Evolutionary conservation across 331 rosid genomes (phyloP), one percentile per base, ranked within the genome.

Genomic region (Erythrophleum ivorense): DNA sequence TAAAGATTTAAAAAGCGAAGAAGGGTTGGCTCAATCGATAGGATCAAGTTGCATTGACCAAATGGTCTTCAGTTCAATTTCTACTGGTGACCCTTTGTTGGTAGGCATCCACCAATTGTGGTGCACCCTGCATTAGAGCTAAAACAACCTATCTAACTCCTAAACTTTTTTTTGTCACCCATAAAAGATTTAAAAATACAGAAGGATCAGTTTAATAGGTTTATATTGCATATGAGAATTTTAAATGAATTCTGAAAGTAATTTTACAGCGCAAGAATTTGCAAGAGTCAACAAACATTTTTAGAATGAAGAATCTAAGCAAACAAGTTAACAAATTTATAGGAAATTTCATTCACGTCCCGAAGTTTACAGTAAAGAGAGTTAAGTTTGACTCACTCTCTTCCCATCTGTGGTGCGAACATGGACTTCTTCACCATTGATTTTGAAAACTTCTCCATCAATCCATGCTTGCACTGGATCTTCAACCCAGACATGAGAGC

Each of bases 401-500:
- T 89, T 88, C 70, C 96, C 92, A 84, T 78, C 84, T 11, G 86
- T 43, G 13, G 88, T 69, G 64, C 45, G 84, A 41, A 85, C 90
- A 29, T 80, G 92, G 82, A 91, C 84, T 86, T 88, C 87, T 84
- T 88, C 88, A 15, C 92, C 93, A 53, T 78, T 87, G 76, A 91
- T 91, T 73, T 86, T 89, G 72, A 59, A 78, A 71, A 91, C 96
- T 84, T 91, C 96, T 71, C 92, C 96, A 78, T 84, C 90, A 78
- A 91, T 76, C 96, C 96, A 91, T 38, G 96, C 96, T 66, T 84
- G 82, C 10, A 15, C 80, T 66, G 88, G 90, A 87, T 91, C 96
- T 88, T 89, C 96, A 82, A 88, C 90, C 96, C 96, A 91, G 71
- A 89, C 94, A 85, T 91, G 96, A 77, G 96, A 88, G 63, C 94